Percentiles rank a stretch among this genome's conserved stretches.
These are phyloP conservation scores for Gaeumannomyces sp. DNA, from an alignment of 2,329 filamentous ascomycete genomes.

Conservation along the genomic window DNA sequence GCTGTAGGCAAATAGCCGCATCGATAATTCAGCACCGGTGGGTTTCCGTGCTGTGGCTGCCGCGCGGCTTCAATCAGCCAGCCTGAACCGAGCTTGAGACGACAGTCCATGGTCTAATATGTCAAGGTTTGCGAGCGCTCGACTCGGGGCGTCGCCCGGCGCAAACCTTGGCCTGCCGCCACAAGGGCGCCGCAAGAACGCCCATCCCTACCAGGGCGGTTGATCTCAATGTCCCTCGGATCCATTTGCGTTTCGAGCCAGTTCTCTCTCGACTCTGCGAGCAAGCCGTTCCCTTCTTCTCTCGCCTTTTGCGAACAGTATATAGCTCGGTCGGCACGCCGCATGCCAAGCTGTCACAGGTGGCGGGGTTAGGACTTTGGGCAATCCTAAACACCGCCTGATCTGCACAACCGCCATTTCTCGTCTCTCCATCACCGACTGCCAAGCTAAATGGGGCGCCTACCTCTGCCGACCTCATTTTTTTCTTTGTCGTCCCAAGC, in stretches of 20 bases:
- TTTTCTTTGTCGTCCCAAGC: neutral
- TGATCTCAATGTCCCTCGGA: neutral
- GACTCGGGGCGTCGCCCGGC: neutral
- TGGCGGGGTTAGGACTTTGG: conserved; percentile 7
- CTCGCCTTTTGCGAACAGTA: neutral
- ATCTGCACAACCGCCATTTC: neutral
- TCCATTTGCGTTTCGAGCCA: neutral
- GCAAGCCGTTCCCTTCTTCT: neutral
- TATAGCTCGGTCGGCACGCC: neutral
- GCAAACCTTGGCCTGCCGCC: neutral
- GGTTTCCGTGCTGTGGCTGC: no score
- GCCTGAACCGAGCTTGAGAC: neutral
- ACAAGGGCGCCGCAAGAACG: neutral
- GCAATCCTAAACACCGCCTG: neutral
- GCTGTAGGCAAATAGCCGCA: neutral
- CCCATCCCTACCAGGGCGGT: no score
- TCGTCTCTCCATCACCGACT: neutral
- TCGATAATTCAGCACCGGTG: neutral
- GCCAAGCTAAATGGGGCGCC: neutral
- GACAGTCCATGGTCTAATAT: neutral
- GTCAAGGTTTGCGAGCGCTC: neutral
- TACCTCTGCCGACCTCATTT: neutral
- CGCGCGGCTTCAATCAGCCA: neutral
- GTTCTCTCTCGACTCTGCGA: no score
- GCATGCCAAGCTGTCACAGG: conserved; percentile 10